Evolutionary conservation across 257 asterid genomes (phyloP), one percentile per base, ranked within the genome.

Genomic region (Cinchona pubescens): DNA sequence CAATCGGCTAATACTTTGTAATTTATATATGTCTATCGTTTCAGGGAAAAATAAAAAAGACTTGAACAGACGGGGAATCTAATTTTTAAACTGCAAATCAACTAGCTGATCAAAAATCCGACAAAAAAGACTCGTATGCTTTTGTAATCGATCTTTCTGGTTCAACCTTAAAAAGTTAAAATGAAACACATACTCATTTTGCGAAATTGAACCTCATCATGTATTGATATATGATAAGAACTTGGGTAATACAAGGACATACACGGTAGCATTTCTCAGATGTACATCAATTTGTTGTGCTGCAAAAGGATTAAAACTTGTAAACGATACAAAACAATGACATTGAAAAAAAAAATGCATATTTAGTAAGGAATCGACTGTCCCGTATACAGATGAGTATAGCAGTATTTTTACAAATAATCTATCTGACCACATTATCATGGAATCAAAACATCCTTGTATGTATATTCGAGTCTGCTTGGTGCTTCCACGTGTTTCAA

Each of bases 321-420:
- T 37, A 55, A 21, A 18, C 13, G n/a, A 18, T 55, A 37, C 67
- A 21, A 35, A 38, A 27, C 19, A 30, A 19, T 40, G 43, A 35
- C 42, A 29, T 32, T 19, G 62, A 76, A 71, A 37, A 69, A 76
- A 71, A 37, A 69, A 76, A 64, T 40, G 53, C 55, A 42, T 67
- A 49, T 63, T 75, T n/a, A 23, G 35, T 49, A 75, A 75, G 9
- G 27, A 69, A 69, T 46, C 18, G 61, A 60, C 5, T 56, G 75
- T 68, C 69, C 75, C 62, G 58, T 37, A 62, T 61, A 71, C 74
- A 71, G 25, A 77, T 45, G 49, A 58, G 60, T 23, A 27, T 29
- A 35, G 74, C 21, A n/a, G 60, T 25, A 37, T 48, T 62, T 58
- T 46, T 29, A 51, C 73, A 27, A 9, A 15, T 45, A 48, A 40